Base-by-base conservation (phyloP, 345 rosid genomes). In the Euphorbia tirucalli region DNA sequence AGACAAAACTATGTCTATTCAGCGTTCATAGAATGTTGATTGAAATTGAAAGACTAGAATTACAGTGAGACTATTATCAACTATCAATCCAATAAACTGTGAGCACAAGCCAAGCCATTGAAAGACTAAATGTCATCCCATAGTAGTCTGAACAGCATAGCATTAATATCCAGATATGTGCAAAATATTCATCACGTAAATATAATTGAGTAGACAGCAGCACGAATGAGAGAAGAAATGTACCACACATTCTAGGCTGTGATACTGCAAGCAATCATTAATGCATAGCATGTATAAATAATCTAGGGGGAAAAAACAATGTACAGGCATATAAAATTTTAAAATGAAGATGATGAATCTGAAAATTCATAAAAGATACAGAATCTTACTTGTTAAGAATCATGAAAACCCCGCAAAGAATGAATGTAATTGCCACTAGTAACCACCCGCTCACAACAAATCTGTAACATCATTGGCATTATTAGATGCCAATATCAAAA, bases 361-460 rank as follows among this genome's bases (percentile, higher is more conserved):
- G 22, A 25, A 31, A 46, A 46, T 63, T 56, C 11, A 22, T 21
- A 15, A 3, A 44, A 65, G 72, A 73, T 55, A 31, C 37, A 55
- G 32, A 32, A 74, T 50, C 87, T 85, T 87, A 95, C 99, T 80
- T 92, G 88, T 87, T 89, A 69, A 95, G 77, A 65, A 95, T 84
- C 46, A 95, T 68, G 68, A 95, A 92, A 66, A 87, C 87, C 68
- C 97, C 97, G 50, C 91, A 95, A 37, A 93, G 94, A 75, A 90
- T 75, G 79, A 91, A 93, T 61, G 97, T 91, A 68, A 90, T 74
- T 44, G 90, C 94, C 80, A 91, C 98, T 18, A 93, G 80, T 58
- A 93, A 79, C 97, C 98, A 93, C 78, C 98, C 98, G 16, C 96
- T 91, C 75, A 83, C 77, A 1, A 93, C 85, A 46, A 93, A 88